Evolutionary conservation across 2,329 filamentous ascomycete genomes (phyloP).

Genomic region (Byssothecium circinans): DNA sequence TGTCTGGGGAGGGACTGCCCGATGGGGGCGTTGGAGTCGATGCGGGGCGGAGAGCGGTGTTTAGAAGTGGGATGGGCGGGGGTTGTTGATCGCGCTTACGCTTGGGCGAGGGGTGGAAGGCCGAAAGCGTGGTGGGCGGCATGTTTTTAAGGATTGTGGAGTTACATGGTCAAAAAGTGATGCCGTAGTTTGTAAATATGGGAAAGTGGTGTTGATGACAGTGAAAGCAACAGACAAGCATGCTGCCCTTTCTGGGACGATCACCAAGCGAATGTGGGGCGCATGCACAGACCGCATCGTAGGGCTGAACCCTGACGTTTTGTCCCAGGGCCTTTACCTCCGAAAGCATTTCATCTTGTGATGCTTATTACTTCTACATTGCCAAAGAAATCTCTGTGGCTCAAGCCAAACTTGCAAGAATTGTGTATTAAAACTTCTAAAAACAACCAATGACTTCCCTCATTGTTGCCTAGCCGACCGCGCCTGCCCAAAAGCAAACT

Average conservation of each 20-base stretch:
- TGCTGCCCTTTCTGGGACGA: conserved; percentile 11
- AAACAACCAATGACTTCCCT: too few species aligned
- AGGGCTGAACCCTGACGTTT: conserved; percentile 22
- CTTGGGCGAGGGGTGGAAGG: conserved; percentile 40
- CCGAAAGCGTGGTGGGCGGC: conserved; percentile 37
- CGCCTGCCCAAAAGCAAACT: too few species aligned
- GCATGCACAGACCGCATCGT: conserved; percentile 10
- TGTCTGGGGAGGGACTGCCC: conserved; percentile 29
- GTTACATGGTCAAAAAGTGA: conserved; percentile 27
- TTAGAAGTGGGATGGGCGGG: conserved; percentile 31
- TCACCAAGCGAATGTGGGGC: conserved; percentile 25
- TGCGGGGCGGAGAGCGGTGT: conserved; percentile 34
- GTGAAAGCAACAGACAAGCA: conserved; percentile 3
- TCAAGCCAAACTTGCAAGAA: too few species aligned
- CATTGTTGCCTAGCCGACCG: background rate
- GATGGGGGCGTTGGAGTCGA: conserved; percentile 25
- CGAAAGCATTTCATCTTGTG: background rate
- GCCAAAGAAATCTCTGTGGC: too few species aligned
- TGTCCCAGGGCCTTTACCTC: background rate
- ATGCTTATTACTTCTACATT: too few species aligned
- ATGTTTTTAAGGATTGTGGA: conserved; percentile 27
- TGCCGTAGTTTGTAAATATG: background rate
- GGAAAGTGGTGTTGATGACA: background rate
- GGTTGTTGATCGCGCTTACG: conserved; percentile 40
- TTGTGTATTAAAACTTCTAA: too few species aligned